phyloP scores from a whole-genome alignment of 2,329 filamentous ascomycete species.

The Rhynchosporium graminicola region DNA sequence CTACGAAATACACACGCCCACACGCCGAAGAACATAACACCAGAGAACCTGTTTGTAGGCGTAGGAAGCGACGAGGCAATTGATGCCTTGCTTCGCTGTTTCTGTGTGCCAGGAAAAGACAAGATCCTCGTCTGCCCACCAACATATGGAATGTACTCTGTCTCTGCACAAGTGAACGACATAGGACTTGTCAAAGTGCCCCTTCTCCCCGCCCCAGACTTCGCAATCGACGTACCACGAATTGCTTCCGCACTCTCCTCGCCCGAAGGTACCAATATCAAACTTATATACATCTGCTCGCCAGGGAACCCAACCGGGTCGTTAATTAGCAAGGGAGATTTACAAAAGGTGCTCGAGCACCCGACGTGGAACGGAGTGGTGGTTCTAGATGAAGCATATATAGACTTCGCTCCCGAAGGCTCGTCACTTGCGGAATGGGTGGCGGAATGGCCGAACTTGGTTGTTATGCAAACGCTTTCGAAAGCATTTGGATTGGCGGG shows the following conservation, averaged over 20 bases:
- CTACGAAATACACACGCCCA: constrained; percentile 85
- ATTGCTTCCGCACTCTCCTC: constrained; percentile 65
- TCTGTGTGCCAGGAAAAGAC: constrained; percentile 84
- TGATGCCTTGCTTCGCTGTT: constrained; percentile 88
- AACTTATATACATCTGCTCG: constrained; percentile 89
- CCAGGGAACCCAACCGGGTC: constrained; percentile 92
- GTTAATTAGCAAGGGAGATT: constrained; percentile 72
- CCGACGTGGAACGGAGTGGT: constrained; percentile 94
- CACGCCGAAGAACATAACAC: constrained; percentile 70
- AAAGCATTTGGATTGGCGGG: constrained; percentile 97
- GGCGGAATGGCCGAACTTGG: constrained; percentile 87
- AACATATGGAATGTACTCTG: constrained; percentile 97
- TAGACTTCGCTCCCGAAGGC: constrained; percentile 83
- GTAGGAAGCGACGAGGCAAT: constrained; percentile 97
- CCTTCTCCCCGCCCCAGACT: constrained; percentile 68
- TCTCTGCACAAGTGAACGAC: constrained; percentile 94
- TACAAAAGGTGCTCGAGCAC: constrained; percentile 75
- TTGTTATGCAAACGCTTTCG: constrained; percentile 97
- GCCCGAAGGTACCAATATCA: constrained; percentile 65
- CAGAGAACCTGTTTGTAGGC: constrained; percentile 88
- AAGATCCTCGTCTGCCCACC: constrained; percentile 93
- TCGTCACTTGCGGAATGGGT: constrained; percentile 90
- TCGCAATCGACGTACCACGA: constrained; percentile 70
- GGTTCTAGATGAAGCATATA: constrained; percentile 91
- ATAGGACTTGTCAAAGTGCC: constrained; percentile 85